Percentiles rank a stretch among this genome's conserved stretches.
These are phyloP conservation scores for Dothiorella sarmentorum DNA, from an alignment of 2,329 filamentous ascomycete species.

Conservation along the genomic window DNA sequence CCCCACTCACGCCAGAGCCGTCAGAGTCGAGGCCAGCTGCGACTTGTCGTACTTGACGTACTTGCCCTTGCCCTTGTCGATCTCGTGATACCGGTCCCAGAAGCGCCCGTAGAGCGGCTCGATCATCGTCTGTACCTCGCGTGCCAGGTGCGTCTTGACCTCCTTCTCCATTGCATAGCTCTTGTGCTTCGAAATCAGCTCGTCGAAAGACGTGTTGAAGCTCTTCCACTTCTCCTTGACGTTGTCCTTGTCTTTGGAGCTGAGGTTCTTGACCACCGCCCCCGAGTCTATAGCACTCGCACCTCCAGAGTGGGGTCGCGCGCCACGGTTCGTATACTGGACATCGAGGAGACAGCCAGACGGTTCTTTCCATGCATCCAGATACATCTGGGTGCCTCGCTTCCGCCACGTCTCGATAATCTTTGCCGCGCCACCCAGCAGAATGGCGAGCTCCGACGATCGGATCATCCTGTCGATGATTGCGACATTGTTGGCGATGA, in stretches of 20 bases:
- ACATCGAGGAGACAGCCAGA: slow-evolving; percentile 80
- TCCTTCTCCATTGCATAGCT: slow-evolving; percentile 85
- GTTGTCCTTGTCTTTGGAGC: slow-evolving; percentile 87
- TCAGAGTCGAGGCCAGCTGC: slow-evolving; percentile 63
- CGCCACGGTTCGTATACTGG: slow-evolving; percentile 76
- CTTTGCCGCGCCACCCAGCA: slow-evolving; percentile 62
- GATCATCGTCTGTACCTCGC: slow-evolving; percentile 85
- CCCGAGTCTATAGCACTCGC: slow-evolving; percentile 63
- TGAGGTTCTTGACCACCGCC: slow-evolving; percentile 77
- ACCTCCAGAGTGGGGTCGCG: slow-evolving; percentile 62
- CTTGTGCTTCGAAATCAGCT: slow-evolving; percentile 79
- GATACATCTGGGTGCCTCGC: slow-evolving; percentile 75
- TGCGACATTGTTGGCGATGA: slow-evolving; percentile 82
- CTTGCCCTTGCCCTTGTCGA: slow-evolving; percentile 96
- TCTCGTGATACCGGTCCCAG: slow-evolving; percentile 95
- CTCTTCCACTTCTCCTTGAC: slow-evolving; percentile 94
- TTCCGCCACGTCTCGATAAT: slow-evolving; percentile 84
- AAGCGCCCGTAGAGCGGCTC: slow-evolving; percentile 94
- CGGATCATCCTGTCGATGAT: slow-evolving; percentile 82
- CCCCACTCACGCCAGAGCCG: slow-evolving; percentile 39
- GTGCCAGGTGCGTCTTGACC: slow-evolving; percentile 73
- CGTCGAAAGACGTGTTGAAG: slow-evolving; percentile 90
- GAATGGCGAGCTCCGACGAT: slow-evolving; percentile 70
- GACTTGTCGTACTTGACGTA: slow-evolving; percentile 97
- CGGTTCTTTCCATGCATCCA: slow-evolving; percentile 83